Percentiles rank a stretch among this genome's conserved stretches.
These are phyloP conservation scores for Boletus albobrunnescens DNA, from an alignment of 1,284 basidiomycete species.

Conservation along the genomic window DNA sequence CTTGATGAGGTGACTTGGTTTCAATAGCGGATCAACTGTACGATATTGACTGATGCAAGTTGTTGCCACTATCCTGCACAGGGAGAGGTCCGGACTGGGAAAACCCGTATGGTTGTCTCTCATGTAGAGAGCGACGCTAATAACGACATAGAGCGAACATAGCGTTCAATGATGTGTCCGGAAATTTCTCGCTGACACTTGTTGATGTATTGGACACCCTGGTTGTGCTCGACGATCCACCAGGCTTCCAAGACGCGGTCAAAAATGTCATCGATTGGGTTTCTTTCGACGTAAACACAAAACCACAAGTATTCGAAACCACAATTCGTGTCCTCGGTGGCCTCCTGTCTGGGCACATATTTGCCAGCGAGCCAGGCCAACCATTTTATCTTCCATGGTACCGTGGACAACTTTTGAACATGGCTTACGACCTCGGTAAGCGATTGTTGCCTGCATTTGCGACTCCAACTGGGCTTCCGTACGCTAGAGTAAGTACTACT, in stretches of 20 bases:
- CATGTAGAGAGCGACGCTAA: constrained; percentile 7
- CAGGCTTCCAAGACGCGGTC: constrained; percentile 74
- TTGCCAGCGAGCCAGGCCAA: constrained; percentile 61
- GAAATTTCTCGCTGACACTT: constrained; percentile 81
- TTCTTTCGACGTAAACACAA: constrained; percentile 83
- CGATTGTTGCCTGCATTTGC: constrained; percentile 85
- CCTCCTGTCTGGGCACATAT: constrained; percentile 80
- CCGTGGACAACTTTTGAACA: constrained; percentile 63
- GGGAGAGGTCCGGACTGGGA: constrained; percentile 79
- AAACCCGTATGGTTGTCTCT: constrained; percentile 55
- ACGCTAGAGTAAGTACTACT: constrained; percentile 62
- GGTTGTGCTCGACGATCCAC: constrained; percentile 68
- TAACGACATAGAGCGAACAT: constrained; percentile 52
- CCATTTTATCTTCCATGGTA: constrained; percentile 78
- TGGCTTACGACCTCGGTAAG: constrained; percentile 83
- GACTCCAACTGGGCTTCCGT: constrained; percentile 86
- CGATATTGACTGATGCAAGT: constrained; percentile 39
- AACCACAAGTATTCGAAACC: constrained; percentile 89
- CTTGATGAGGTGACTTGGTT: constrained; percentile 61
- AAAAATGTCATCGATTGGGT: constrained; percentile 73
- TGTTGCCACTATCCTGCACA: constrained; percentile 82
- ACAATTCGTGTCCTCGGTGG: constrained; percentile 89
- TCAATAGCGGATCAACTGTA: constrained; percentile 4
- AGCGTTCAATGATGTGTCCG: constrained; percentile 79
- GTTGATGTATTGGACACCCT: constrained; percentile 82